Evolutionary conservation across 1,139 yeast species (phyloP).

Genomic region (Blastobotrys niveus): DNA sequence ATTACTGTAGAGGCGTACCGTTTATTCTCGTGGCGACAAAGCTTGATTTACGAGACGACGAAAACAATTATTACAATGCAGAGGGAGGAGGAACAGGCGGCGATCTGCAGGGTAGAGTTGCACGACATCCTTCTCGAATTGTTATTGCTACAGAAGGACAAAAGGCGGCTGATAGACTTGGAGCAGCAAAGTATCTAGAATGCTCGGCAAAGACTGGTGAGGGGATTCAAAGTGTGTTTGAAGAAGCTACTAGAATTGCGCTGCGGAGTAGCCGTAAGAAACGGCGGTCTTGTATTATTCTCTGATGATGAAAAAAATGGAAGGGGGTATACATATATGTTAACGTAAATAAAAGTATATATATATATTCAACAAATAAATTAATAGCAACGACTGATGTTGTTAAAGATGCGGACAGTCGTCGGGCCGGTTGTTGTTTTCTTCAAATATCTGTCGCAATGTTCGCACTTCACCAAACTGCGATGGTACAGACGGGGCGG

Average conservation of each 20-base stretch:
- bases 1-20: constrained; percentile 83
- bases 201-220: constrained; percentile 69
- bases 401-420: no score
- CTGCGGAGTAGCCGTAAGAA: constrained; percentile 27
- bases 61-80: constrained; percentile 61
- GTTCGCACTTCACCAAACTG: no score
- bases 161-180: constrained; percentile 60
- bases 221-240: constrained; percentile 60
- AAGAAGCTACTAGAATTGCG: constrained; percentile 75
- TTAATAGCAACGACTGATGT: no score
- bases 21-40: constrained; percentile 75
- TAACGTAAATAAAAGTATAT: no score
- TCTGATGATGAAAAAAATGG: no score
- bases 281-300: not conserved
- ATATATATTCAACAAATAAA: no score
- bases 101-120: constrained; percentile 3
- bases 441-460: no score
- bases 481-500: no score
- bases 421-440: no score
- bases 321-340: no score
- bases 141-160: constrained; percentile 30
- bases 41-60: constrained; percentile 63
- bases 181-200: constrained; percentile 63
- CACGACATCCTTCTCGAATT: not conserved
- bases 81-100: constrained; percentile 64